Base-by-base conservation (phyloP, 306 rosid genomes). In the Herpetospermum pedunculosum region DNA sequence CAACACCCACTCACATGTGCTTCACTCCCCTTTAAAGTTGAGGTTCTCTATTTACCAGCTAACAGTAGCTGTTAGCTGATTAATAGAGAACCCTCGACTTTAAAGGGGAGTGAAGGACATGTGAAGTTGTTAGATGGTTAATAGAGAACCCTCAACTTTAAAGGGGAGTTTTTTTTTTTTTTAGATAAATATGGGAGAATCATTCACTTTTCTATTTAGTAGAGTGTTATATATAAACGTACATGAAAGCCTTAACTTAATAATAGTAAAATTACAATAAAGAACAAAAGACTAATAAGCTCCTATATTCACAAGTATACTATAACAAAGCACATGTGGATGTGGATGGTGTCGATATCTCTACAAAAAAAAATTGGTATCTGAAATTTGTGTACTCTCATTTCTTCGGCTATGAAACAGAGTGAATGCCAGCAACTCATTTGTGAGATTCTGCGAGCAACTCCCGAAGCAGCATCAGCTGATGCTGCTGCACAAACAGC, bases 401-500 rank as follows among this genome's bases (percentile, higher is more conserved):
- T 46, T 26, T 79, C 77, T 55, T 72, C 53, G 57, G 43, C 12
- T 82, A 47, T 77, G 75, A 74, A 47, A 19, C 62, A 95, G 99
- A 95, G 99, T 81, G 99, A 92, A 84, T 95, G 99, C 85, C 99
- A 95, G 83, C 99, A 95, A 85, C 93, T 95, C 74, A 84, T 95
- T 81, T 95, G 99, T 81, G 99, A 95, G 84, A 87, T 95, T 80
- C 84, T 95, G 78, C 97, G 99, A 73, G 96, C 99, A 76, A 95
- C 99, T 79, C 99, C 97, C 38, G 99, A 95, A 85, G 99, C 97
- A 76, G 96, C 99, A 69, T 89, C 97, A 54, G 97, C 97, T 10
- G 97, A 95, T 85, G 97, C 99, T 84, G 96, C 96, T 46, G 96
- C 88, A 76, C 99, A 95, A 84, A 95, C 99, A 14, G 99, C 97